phyloP scores from a whole-genome alignment of 1,284 basidiomycete species.

The Cutaneotrichosporon curvatum region DNA sequence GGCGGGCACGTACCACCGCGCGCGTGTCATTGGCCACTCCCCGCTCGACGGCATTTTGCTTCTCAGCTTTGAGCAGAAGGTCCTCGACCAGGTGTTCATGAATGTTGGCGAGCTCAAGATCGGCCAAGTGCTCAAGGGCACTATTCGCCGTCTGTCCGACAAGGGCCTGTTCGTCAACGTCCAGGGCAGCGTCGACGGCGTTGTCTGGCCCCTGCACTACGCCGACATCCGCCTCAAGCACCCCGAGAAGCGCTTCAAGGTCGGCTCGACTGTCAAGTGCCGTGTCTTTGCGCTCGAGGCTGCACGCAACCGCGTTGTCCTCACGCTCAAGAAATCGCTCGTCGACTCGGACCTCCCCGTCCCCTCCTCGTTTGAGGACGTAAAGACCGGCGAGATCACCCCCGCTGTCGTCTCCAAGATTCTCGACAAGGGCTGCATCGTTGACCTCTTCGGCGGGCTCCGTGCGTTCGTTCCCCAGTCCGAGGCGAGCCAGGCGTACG shows the following conservation, averaged over 20 bases:
- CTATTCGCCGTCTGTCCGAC: slow-evolving; percentile 72
- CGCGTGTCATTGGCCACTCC: slow-evolving; percentile 83
- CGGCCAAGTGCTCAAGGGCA: slow-evolving; percentile 76
- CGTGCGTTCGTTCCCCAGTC: slow-evolving; percentile 73
- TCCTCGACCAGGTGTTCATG: slow-evolving; percentile 81
- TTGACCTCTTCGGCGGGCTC: slow-evolving; percentile 86
- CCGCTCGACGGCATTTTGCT: slow-evolving; percentile 82
- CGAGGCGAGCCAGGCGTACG: slow-evolving; percentile 66
- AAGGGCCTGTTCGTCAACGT: slow-evolving; percentile 76
- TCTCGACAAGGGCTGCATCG: slow-evolving; percentile 66
- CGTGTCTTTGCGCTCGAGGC: slow-evolving; percentile 74
- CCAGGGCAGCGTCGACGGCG: slow-evolving; percentile 78
- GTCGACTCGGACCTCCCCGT: slow-evolving; percentile 71
- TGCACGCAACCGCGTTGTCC: slow-evolving; percentile 68
- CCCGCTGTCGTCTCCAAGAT: slow-evolving; percentile 79
- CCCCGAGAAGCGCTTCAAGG: slow-evolving; percentile 85
- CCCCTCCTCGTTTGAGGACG: slow-evolving; percentile 61
- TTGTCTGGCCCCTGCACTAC: slow-evolving; percentile 92
- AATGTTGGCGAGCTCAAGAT: slow-evolving; percentile 76
- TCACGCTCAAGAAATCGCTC: slow-evolving; percentile 90
- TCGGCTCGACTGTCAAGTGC: slow-evolving; percentile 76
- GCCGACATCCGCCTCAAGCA: slow-evolving; percentile 89
- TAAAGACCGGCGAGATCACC: slow-evolving; percentile 61
- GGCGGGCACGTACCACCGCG: slow-evolving; percentile 68
- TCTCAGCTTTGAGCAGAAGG: slow-evolving; percentile 71